Evolutionary conservation across 495 filamentous ascomycete species (phyloP), one percentile per base, ranked within the genome.

Genomic region (Apodospora peruviana): DNA sequence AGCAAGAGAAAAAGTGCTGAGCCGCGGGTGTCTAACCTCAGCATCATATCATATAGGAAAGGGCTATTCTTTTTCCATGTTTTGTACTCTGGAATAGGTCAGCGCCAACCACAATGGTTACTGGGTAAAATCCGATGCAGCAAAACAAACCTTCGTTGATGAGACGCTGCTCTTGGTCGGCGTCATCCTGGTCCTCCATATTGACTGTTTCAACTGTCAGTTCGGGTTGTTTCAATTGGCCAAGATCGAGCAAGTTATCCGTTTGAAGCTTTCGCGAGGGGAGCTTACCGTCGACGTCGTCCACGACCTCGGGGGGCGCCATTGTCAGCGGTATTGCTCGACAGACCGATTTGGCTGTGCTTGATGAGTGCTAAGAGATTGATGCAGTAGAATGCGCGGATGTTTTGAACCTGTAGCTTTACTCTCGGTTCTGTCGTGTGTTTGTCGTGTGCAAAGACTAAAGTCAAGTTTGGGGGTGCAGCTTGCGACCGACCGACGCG

Each of bases 21-120:
- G 18, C 22, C 16, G 22, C 12, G 11, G 19, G 32, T 3, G n/a
- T 18, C 57, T 32, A 54, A 82, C 82, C 79, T 91, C 24, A 95
- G 70, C 48, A 97, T 91, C 77, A 96, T 84, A 60, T 96, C 94
- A 67, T 99, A 99, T 56, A 99, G 86, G 67, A 96, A 96, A 2
- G 91, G 90, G 53, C 89, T 86, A 69, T 97, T 97, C 79, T 99
- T 99, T 78, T 99, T 99, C 94, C 94, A 99, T 54, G 89, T 95
- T 66, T 99, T 99, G 79, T 99, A 99, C 70, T 97, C 94, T 91
- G 62, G 21, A 22, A 40, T 18, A 39, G 17, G 45, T 66, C 24
- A 61, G 61, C 43, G 43, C 22, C 40, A n/a, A 37, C 23, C 12
- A 40, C 20, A 16, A 22, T 24, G 25, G 20, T 24, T 17, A 19